phyloP scores from a whole-genome alignment of 1,139 yeast genomes.

The Taphrina wiesneri region DNA sequence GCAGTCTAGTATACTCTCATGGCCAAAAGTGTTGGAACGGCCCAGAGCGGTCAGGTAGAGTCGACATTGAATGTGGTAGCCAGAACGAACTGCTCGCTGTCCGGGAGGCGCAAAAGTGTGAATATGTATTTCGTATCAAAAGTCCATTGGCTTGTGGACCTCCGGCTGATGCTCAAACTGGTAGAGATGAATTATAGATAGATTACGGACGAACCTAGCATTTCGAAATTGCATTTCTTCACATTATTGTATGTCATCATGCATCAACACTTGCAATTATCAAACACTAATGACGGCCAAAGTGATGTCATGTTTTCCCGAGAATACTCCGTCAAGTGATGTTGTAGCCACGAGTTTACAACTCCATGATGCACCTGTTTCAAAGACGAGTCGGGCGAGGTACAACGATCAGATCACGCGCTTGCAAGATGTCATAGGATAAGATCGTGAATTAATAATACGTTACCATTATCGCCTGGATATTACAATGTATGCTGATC shows the following conservation, averaged over 20 bases:
- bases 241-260: not conserved
- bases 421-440: too few relatives aligned
- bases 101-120: slow-evolving; percentile 87
- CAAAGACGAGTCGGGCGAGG: not conserved
- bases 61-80: slow-evolving; percentile 68
- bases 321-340: too few relatives aligned
- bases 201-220: not conserved
- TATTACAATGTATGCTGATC: not conserved
- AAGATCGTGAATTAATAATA: not conserved
- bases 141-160: slow-evolving; percentile 70
- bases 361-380: not conserved
- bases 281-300: too few relatives aligned
- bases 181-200: slow-evolving; percentile 36
- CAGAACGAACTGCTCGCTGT: slow-evolving; percentile 60
- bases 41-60: slow-evolving; percentile 70
- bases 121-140: slow-evolving; percentile 61
- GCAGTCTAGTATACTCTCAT: slow-evolving; percentile 51
- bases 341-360: too few relatives aligned
- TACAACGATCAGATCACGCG: too few relatives aligned
- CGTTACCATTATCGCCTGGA: not conserved
- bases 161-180: slow-evolving; percentile 1
- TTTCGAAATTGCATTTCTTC: not conserved
- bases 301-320: too few relatives aligned
- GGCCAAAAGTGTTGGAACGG: slow-evolving; percentile 98
- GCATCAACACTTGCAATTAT: too few relatives aligned